A percentile compares a stretch with the other conserved stretches of the same genome.
phyloP scores from a whole-genome alignment of 345 rosid species.

The Citrus medica region DNA sequence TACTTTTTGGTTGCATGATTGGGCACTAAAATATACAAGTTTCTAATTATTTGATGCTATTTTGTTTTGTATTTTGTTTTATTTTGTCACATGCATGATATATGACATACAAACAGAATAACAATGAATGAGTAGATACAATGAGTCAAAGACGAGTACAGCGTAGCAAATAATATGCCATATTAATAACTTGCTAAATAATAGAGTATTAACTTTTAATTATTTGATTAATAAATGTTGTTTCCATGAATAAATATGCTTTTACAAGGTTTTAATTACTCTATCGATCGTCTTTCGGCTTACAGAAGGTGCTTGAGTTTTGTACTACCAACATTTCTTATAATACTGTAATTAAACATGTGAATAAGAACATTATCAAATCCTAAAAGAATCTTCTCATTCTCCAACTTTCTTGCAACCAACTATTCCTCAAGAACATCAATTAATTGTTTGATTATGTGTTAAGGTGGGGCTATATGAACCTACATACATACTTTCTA shows the following conservation, averaged over 20 bases:
- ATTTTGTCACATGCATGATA: conserved; percentile 35
- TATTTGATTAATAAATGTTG: not conserved
- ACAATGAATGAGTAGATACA: conserved; percentile 4
- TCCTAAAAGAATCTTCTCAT: conserved; percentile 27
- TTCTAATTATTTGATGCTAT: conserved; percentile 13
- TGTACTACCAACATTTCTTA: not conserved
- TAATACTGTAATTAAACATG: conserved; percentile 6
- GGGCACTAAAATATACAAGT: conserved; percentile 15
- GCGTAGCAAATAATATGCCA: conserved; percentile 22
- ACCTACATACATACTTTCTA: not conserved
- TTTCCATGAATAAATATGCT: not conserved
- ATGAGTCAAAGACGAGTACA: conserved; percentile 11
- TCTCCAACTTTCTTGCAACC: conserved; percentile 43
- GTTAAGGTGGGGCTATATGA: not conserved
- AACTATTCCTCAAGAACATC: not conserved
- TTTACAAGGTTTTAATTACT: conserved; percentile 1
- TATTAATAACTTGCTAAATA: not conserved
- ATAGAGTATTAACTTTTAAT: not conserved
- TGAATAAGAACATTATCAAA: conserved; percentile 18
- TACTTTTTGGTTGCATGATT: conserved; percentile 19
- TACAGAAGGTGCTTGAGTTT: not conserved
- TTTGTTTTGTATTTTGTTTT: conserved; percentile 25
- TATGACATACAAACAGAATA: not conserved
- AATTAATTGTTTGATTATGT: not conserved
- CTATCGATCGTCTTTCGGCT: not conserved